Conservation (phyloP, 1,284 basidiomycete species). For the Pseudozyma flocculosa region DNA sequence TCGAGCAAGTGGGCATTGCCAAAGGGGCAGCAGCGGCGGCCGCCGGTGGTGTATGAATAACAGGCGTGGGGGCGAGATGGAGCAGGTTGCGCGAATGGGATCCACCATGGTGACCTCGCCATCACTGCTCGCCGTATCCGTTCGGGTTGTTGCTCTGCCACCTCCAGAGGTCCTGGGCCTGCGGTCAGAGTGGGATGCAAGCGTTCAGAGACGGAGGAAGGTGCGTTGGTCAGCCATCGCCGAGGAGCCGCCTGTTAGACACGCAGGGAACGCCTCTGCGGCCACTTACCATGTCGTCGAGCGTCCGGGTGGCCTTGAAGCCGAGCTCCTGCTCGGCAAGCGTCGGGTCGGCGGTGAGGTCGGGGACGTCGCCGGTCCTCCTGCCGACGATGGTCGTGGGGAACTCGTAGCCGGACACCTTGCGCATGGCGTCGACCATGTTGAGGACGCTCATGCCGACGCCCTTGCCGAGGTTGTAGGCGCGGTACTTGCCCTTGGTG, state of each 20-base stretch:
- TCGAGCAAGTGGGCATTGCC: too few species aligned
- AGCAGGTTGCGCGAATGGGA: too few species aligned
- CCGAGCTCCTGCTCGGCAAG: conserved; percentile 91
- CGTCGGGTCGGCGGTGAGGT: conserved; percentile 89
- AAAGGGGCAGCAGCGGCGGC: too few species aligned
- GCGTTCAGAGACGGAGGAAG: too few species aligned
- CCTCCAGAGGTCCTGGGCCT: conserved; percentile 52
- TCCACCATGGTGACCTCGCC: too few species aligned
- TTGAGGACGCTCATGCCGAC: conserved; percentile 88
- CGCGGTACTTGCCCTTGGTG: conserved; percentile 69
- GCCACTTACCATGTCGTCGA: conserved; percentile 45
- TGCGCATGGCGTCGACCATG: conserved; percentile 93
- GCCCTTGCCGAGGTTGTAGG: conserved; percentile 95
- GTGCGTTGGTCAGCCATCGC: too few species aligned
- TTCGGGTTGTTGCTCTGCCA: conserved; percentile 60
- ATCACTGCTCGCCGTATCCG: conserved; percentile 55
- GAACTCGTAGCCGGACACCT: conserved; percentile 86
- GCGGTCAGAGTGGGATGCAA: conserved; percentile 80
- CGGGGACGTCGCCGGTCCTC: conserved; percentile 88
- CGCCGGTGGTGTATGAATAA: too few species aligned
- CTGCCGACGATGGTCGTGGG: conserved; percentile 75
- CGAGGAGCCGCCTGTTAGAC: neutral
- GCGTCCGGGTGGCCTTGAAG: conserved; percentile 71
- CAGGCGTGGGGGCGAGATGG: too few species aligned
- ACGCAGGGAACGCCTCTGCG: neutral